Conservation (phyloP, 2,329 filamentous ascomycete genomes). For the Fusarium sp. region DNA sequence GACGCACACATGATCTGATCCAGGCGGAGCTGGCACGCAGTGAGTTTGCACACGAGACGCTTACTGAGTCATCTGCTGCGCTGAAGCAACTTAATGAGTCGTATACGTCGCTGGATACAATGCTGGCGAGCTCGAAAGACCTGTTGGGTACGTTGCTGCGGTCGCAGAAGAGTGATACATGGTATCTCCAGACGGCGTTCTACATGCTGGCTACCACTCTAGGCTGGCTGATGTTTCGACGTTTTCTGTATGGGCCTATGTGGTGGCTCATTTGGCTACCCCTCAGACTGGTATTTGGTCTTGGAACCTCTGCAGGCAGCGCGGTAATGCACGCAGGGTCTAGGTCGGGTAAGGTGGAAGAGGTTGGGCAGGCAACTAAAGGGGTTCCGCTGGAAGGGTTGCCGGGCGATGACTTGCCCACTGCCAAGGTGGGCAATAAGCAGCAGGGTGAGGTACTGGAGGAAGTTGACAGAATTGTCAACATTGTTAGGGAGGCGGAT, state of each 20-base stretch:
- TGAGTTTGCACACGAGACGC: slow-evolving; percentile 89
- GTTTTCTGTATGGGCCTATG: slow-evolving; percentile 88
- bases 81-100: slow-evolving; percentile 85
- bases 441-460: slow-evolving; percentile 62
- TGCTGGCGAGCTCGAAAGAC: slow-evolving; percentile 81
- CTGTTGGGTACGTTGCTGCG: slow-evolving; percentile 84
- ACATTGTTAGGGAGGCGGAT: slow-evolving; percentile 58
- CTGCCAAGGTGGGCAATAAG: slow-evolving; percentile 60
- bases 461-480: slow-evolving; percentile 69
- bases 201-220: slow-evolving; percentile 85
- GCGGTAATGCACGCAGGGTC: slow-evolving; percentile 61
- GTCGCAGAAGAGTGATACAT: slow-evolving; percentile 96
- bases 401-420: slow-evolving; percentile 64
- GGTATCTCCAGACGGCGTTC: slow-evolving; percentile 94
- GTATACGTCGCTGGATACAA: slow-evolving; percentile 83
- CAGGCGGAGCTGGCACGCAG: slow-evolving; percentile 87
- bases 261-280: slow-evolving; percentile 93
- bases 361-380: slow-evolving; percentile 48
- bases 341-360: slow-evolving; percentile 45
- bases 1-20: slow-evolving; percentile 89
- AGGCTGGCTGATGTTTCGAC: slow-evolving; percentile 87
- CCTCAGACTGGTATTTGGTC: slow-evolving; percentile 75
- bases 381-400: slow-evolving; percentile 54
- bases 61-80: slow-evolving; percentile 86
- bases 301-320: slow-evolving; percentile 69